phyloP scores from a whole-genome alignment of 768 basidiomycete species.

The Suillus paluster region DNA sequence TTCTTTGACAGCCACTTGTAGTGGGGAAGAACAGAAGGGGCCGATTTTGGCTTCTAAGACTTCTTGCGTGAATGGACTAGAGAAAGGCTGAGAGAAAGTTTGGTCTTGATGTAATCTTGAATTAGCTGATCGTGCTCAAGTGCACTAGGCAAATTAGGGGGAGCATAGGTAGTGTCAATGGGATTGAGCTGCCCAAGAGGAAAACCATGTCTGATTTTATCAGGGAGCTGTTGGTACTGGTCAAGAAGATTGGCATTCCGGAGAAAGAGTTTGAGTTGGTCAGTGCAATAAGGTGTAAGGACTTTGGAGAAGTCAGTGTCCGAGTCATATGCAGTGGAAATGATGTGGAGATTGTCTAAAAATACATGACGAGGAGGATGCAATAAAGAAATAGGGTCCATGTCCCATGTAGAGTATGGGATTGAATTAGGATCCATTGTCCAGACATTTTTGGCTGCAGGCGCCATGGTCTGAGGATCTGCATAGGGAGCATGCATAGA shows the following conservation, averaged over 20 bases:
- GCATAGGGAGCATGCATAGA: background rate
- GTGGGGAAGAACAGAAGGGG: too few species aligned
- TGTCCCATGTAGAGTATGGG: background rate
- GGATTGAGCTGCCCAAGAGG: slow-evolving; percentile 14
- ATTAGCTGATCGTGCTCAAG: slow-evolving; percentile 6
- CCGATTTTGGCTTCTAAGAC: too few species aligned
- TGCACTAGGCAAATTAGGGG: slow-evolving; percentile 11
- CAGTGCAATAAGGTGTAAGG: background rate
- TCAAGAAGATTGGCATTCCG: background rate
- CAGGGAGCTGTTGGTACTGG: background rate
- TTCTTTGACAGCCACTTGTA: too few species aligned
- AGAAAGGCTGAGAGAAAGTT: too few species aligned
- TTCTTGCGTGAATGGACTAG: too few species aligned
- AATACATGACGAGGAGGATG: background rate
- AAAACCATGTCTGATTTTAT: slow-evolving; percentile 11
- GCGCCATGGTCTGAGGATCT: background rate
- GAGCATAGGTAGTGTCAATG: slow-evolving; percentile 9
- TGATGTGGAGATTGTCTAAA: background rate
- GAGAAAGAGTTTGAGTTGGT: background rate
- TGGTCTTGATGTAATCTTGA: slow-evolving; percentile 6
- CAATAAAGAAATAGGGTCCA: background rate
- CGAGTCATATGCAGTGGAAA: background rate
- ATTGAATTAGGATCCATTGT: rapidly evolving
- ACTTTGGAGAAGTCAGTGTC: background rate
- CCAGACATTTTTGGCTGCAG: background rate